Conservation (phyloP, 1,284 basidiomycete species). For the Albatrellus sp. region DNA sequence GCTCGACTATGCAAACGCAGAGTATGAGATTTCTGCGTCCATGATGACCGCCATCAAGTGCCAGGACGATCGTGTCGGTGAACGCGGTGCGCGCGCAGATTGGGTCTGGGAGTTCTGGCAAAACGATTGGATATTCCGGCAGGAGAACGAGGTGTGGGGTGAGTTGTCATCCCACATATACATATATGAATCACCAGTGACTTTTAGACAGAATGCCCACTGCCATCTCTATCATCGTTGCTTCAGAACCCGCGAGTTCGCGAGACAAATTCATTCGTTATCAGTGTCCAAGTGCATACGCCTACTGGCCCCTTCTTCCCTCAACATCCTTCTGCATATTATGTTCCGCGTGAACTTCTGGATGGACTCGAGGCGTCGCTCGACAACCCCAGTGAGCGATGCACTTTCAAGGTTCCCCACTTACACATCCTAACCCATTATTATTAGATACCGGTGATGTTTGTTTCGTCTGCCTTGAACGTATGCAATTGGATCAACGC, state of each 20-base stretch:
- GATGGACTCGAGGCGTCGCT: slow-evolving; percentile 51
- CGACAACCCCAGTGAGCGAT: slow-evolving; percentile 46
- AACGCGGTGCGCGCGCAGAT: slow-evolving; percentile 50
- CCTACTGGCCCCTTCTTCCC: slow-evolving; percentile 54
- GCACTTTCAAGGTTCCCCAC: slow-evolving; percentile 6
- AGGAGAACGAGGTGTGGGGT: slow-evolving; percentile 66
- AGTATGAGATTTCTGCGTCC: slow-evolving; percentile 48
- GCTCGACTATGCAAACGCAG: slow-evolving; percentile 43
- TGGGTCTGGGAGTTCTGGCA: slow-evolving; percentile 67
- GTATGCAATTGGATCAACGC: slow-evolving; percentile 22
- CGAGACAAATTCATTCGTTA: slow-evolving; percentile 52
- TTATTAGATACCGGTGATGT: slow-evolving; percentile 37
- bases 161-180: slow-evolving; percentile 8
- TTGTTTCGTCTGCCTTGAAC: slow-evolving; percentile 61
- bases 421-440: slow-evolving; percentile 5
- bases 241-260: slow-evolving; percentile 45
- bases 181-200: not conserved
- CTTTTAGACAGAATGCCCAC: slow-evolving; percentile 36
- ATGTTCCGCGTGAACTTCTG: slow-evolving; percentile 48
- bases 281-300: slow-evolving; percentile 60
- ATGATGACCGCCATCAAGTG: slow-evolving; percentile 68
- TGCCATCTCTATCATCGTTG: slow-evolving; percentile 52
- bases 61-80: slow-evolving; percentile 45
- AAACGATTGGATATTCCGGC: slow-evolving; percentile 51
- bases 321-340: slow-evolving; percentile 51